Conservation (phyloP, 768 basidiomycete genomes). For the Tremella fuciformis region DNA sequence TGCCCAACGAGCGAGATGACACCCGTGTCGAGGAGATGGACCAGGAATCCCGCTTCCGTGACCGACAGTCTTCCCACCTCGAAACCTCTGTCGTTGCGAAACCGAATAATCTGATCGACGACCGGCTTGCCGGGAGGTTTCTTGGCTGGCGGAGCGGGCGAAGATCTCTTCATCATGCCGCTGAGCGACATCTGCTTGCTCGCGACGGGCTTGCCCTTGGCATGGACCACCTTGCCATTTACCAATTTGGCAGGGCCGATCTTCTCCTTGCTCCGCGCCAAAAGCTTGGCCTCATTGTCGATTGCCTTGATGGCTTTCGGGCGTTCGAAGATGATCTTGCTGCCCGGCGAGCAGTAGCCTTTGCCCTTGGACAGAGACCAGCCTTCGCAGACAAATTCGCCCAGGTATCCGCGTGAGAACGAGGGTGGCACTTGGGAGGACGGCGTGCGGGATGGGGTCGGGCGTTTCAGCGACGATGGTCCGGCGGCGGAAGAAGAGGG, state of each 20-base stretch:
- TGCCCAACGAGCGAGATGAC: conserved; percentile 63
- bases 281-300: conserved; percentile 23
- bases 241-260: conserved; percentile 39
- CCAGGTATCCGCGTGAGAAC: conserved; percentile 43
- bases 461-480: conserved; percentile 20
- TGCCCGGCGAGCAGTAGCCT: conserved; percentile 47
- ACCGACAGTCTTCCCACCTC: conserved; percentile 43
- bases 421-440: conserved; percentile 19
- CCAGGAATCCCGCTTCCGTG: conserved; percentile 41
- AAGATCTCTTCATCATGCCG: conserved; percentile 40
- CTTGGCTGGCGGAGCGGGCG: conserved; percentile 14
- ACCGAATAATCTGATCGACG: conserved; percentile 47
- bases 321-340: conserved; percentile 43
- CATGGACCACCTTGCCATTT: conserved; percentile 46
- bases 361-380: conserved; percentile 50
- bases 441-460: conserved; percentile 20
- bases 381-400: conserved; percentile 49
- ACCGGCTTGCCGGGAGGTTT: conserved; percentile 33
- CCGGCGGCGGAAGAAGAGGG: conserved; percentile 17
- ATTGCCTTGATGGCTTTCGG: conserved; percentile 31
- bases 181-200: conserved; percentile 49
- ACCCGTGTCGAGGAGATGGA: conserved; percentile 45
- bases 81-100: conserved; percentile 46
- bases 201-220: conserved; percentile 29
- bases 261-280: conserved; percentile 32